A percentile compares a stretch with the other conserved stretches of the same genome.
phyloP scores from a whole-genome alignment of 768 basidiomycete genomes.

The Boletus eberwhitei region DNA sequence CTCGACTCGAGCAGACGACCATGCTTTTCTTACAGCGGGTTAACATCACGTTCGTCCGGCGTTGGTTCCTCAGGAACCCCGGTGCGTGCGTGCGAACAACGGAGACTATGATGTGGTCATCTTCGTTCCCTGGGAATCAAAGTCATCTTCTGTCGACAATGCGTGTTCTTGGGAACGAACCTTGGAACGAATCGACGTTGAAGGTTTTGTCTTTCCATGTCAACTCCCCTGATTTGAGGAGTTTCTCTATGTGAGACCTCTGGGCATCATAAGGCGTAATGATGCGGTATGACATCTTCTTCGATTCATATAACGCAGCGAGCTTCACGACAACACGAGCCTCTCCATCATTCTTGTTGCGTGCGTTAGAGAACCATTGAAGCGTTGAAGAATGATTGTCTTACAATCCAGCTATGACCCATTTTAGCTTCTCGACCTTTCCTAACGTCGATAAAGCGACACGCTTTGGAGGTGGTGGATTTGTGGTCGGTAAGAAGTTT shows the following conservation, averaged over 20 bases:
- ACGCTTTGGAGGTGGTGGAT: slow-evolving; percentile 32
- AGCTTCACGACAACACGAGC: slow-evolving; percentile 49
- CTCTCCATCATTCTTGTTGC: slow-evolving; percentile 57
- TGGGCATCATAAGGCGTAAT: slow-evolving; percentile 83
- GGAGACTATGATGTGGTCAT: slow-evolving; percentile 69
- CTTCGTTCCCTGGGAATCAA: slow-evolving; percentile 64
- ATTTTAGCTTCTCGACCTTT: slow-evolving; percentile 28
- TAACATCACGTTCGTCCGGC: slow-evolving; percentile 83
- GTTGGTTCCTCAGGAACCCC: slow-evolving; percentile 62
- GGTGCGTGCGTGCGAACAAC: slow-evolving; percentile 53
- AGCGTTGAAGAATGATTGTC: background rate
- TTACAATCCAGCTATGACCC: slow-evolving; percentile 37
- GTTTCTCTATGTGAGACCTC: slow-evolving; percentile 51
- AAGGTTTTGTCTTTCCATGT: slow-evolving; percentile 64
- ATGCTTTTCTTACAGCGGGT: slow-evolving; percentile 72
- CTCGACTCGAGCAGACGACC: slow-evolving; percentile 60
- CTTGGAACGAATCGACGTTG: slow-evolving; percentile 81
- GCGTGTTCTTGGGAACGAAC: slow-evolving; percentile 34
- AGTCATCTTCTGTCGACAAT: slow-evolving; percentile 12
- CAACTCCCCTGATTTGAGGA: slow-evolving; percentile 46
- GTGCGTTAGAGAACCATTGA: slow-evolving; percentile 3
- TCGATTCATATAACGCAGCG: slow-evolving; percentile 46
- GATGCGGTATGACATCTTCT: slow-evolving; percentile 50
- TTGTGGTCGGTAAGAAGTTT: slow-evolving; percentile 57
- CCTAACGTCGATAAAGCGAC: slow-evolving; percentile 38